Percentiles rank a stretch among this genome's conserved stretches.
These are phyloP conservation scores for Paramecium primaurelia DNA, from an alignment of 73 alveolate species.

Conservation along the genomic window DNA sequence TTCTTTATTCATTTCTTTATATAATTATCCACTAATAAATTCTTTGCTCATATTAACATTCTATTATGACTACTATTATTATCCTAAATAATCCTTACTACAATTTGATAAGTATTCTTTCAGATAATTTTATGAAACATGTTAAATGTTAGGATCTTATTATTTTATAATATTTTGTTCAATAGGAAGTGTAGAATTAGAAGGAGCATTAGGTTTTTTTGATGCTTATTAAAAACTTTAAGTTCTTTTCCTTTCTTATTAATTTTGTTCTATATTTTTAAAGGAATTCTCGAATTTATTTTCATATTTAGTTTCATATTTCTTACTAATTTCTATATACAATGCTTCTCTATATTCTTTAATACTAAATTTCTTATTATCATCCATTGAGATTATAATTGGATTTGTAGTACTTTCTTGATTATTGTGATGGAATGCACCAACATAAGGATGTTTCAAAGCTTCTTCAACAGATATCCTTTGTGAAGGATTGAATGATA, in stretches of 20 bases:
- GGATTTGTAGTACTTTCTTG: slow-evolving; percentile 78
- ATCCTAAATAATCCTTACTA: not conserved
- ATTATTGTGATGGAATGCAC: slow-evolving; percentile 83
- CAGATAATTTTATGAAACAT: not conserved
- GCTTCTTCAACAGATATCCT: slow-evolving; percentile 90
- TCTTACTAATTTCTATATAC: slow-evolving; percentile 74
- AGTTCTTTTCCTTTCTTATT: not conserved
- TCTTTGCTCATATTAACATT: not conserved
- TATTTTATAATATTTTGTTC: not conserved
- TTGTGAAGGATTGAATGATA: slow-evolving; percentile 79
- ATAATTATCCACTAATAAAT: not conserved
- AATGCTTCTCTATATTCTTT: slow-evolving; percentile 85
- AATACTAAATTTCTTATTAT: slow-evolving; percentile 80
- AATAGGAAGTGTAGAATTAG: not conserved
- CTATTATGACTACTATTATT: not conserved
- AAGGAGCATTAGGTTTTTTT: not conserved
- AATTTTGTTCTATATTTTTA: not conserved
- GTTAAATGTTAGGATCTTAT: not conserved
- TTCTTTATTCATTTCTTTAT: not conserved
- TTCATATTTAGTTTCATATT: slow-evolving; percentile 57
- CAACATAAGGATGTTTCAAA: slow-evolving; percentile 87
- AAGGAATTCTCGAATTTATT: not conserved
- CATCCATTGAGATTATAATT: slow-evolving; percentile 79
- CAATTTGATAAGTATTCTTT: not conserved
- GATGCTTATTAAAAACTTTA: not conserved